Percentiles rank a stretch among this genome's conserved stretches.
phyloP scores from a whole-genome alignment of 805 yeast genomes.

The Peterozyma xylosa region DNA sequence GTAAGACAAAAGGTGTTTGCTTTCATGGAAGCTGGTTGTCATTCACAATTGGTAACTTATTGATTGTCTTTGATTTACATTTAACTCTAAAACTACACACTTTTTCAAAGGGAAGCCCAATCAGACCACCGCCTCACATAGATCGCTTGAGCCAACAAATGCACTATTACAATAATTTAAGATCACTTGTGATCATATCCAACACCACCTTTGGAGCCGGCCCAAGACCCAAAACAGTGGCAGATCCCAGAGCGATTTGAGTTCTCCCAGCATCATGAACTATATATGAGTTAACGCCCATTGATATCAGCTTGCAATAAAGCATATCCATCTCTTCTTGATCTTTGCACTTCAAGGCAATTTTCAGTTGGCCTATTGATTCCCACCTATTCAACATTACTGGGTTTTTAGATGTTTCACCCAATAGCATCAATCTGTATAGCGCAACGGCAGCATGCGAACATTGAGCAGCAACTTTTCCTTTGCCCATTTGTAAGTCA shows the following conservation, averaged over 20 bases:
- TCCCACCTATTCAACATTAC: slow-evolving; percentile 70
- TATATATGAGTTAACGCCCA: slow-evolving; percentile 71
- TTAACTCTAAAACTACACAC: no score
- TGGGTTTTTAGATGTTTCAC: slow-evolving; percentile 51
- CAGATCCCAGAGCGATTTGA: slow-evolving; percentile 92
- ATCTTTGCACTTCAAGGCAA: slow-evolving; percentile 68
- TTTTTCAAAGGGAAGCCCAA: no score
- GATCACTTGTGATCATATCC: slow-evolving; percentile 74
- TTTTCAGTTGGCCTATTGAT: slow-evolving; percentile 84
- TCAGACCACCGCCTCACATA: no score
- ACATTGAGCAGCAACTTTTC: slow-evolving; percentile 96
- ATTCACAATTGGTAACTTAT: no score
- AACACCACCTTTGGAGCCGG: slow-evolving; percentile 85
- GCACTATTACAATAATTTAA: slow-evolving; percentile 54
- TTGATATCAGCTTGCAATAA: slow-evolving; percentile 71
- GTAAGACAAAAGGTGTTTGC: no score
- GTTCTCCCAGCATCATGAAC: slow-evolving; percentile 97
- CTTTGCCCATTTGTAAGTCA: slow-evolving; percentile 88
- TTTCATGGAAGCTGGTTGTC: no score
- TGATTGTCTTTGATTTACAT: no score
- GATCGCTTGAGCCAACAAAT: neutral
- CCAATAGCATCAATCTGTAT: slow-evolving; percentile 57
- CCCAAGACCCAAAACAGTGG: slow-evolving; percentile 94
- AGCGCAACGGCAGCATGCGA: slow-evolving; percentile 95
- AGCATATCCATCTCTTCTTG: slow-evolving; percentile 68